These are phyloP conservation scores for Chalaropsis ovoidea DNA, from an alignment of 2,329 filamentous ascomycete species.

Conservation along the genomic window DNA sequence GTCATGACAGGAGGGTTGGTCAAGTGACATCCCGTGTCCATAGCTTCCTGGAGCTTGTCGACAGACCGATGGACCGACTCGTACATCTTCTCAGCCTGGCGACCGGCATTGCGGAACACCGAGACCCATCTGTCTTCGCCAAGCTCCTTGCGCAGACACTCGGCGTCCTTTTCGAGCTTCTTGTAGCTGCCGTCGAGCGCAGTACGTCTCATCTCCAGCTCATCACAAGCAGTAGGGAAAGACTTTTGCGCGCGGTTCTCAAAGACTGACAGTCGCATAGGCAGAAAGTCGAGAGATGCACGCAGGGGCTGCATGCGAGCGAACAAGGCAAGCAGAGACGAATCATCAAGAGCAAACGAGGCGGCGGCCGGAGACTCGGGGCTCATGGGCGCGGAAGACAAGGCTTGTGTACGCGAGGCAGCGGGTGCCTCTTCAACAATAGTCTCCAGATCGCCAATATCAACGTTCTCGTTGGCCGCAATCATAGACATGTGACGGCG, in stretches of 20 bases:
- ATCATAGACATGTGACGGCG: conserved; percentile 71
- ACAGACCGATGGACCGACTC: conserved; percentile 87
- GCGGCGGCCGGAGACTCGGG: conserved; percentile 50
- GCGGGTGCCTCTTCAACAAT: conserved; percentile 81
- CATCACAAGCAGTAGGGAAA: conserved; percentile 85
- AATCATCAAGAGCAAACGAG: conserved; percentile 63
- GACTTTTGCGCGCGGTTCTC: conserved; percentile 62
- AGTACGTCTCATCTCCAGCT: conserved; percentile 64
- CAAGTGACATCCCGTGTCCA: conserved; percentile 64
- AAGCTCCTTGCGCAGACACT: conserved; percentile 77
- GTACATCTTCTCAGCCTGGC: conserved; percentile 92
- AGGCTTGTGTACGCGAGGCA: conserved; percentile 39
- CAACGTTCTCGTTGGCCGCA: conserved; percentile 53
- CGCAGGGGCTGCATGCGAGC: conserved; percentile 89
- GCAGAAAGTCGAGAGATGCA: conserved; percentile 87
- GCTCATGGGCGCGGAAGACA: conserved; percentile 47
- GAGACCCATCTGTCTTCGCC: conserved; percentile 94
- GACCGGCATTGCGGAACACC: conserved; percentile 85
- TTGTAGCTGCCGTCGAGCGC: conserved; percentile 77
- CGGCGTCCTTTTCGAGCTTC: conserved; percentile 80
- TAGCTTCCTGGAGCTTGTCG: conserved; percentile 65
- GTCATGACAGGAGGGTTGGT: conserved; percentile 58
- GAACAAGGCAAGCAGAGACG: conserved; percentile 78
- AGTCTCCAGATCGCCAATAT: conserved; percentile 82
- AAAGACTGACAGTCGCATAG: conserved; percentile 86